A percentile compares a stretch with the other conserved stretches of the same genome.
Evolutionary conservation across 1,139 yeast genomes (phyloP).

Genomic region (Candida sojae): DNA sequence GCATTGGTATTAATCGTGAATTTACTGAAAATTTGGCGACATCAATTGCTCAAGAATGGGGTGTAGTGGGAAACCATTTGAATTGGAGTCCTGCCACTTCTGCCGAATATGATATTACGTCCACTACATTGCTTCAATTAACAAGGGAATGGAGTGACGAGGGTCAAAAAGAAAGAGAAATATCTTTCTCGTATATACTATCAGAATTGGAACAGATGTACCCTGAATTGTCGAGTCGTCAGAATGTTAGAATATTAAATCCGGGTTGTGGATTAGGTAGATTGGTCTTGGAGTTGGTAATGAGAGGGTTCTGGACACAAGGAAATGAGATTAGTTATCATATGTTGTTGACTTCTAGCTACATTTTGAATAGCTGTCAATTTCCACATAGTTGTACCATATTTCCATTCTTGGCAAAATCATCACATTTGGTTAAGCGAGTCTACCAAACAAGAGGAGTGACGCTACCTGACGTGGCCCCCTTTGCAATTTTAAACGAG

Average conservation of each 20-base stretch:
- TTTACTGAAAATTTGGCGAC: conserved; percentile 51
- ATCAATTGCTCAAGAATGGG: conserved; percentile 56
- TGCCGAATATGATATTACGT: conserved; percentile 61
- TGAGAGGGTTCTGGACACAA: conserved; percentile 69
- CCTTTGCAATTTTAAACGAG: conserved; percentile 34
- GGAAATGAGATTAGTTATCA: conserved; percentile 86
- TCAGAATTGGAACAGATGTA: conserved; percentile 41
- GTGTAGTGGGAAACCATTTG: conserved; percentile 34
- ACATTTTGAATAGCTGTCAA: conserved; percentile 56
- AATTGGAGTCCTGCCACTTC: conserved; percentile 49
- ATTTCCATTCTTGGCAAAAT: conserved; percentile 57
- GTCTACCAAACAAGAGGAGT: conserved; percentile 51
- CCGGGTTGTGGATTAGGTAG: conserved; percentile 90
- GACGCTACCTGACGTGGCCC: conserved; percentile 53
- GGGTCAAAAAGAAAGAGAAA: conserved; percentile 55
- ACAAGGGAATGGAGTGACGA: conserved; percentile 77
- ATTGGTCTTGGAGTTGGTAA: conserved; percentile 70
- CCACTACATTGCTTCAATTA: conserved; percentile 62
- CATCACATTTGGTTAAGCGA: conserved; percentile 49
- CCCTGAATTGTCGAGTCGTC: conserved; percentile 44
- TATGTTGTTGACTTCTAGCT: conserved; percentile 72
- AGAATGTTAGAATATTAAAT: conserved; percentile 51
- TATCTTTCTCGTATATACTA: conserved; percentile 48
- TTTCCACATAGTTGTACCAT: conserved; percentile 39
- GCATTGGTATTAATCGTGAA: conserved; percentile 50